These are phyloP conservation scores for Xylaria sp. DNA, from an alignment of 2,329 filamentous ascomycete genomes.

Conservation along the genomic window DNA sequence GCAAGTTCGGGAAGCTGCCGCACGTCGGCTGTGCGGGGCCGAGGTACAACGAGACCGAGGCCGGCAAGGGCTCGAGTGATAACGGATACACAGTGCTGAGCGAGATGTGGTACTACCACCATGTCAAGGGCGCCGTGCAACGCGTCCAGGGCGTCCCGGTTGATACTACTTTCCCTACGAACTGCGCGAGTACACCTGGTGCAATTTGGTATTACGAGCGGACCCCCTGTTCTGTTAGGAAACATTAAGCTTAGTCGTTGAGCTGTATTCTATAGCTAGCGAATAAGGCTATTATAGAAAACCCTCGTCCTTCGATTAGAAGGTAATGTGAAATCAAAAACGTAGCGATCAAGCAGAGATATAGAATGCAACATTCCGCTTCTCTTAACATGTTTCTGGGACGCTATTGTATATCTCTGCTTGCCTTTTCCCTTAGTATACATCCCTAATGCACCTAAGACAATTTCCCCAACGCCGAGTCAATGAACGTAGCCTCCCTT, in stretches of 20 bases:
- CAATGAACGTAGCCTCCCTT: constrained; percentile 25
- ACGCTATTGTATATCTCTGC: constrained; percentile 1
- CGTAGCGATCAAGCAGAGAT: background rate
- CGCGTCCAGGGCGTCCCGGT: constrained; percentile 52
- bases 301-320: background rate
- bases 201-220: constrained; percentile 63
- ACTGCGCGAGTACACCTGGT: constrained; percentile 58
- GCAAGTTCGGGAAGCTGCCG: constrained; percentile 58
- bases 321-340: constrained; percentile 8
- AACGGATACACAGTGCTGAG: constrained; percentile 61
- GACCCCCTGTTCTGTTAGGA: constrained; percentile 46
- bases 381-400: constrained; percentile 10
- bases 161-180: constrained; percentile 53
- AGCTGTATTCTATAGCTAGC: background rate
- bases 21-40: constrained; percentile 68
- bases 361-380: background rate
- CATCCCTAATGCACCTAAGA: background rate
- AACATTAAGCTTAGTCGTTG: background rate
- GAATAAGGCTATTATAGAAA: background rate
- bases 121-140: constrained; percentile 64
- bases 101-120: constrained; percentile 72
- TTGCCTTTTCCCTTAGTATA: constrained; percentile 14
- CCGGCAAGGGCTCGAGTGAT: constrained; percentile 60
- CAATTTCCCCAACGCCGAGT: constrained; percentile 38
- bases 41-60: constrained; percentile 63